Evolutionary conservation across 2,329 filamentous ascomycete species (phyloP).

Genomic region (Alternaria brassicae): DNA sequence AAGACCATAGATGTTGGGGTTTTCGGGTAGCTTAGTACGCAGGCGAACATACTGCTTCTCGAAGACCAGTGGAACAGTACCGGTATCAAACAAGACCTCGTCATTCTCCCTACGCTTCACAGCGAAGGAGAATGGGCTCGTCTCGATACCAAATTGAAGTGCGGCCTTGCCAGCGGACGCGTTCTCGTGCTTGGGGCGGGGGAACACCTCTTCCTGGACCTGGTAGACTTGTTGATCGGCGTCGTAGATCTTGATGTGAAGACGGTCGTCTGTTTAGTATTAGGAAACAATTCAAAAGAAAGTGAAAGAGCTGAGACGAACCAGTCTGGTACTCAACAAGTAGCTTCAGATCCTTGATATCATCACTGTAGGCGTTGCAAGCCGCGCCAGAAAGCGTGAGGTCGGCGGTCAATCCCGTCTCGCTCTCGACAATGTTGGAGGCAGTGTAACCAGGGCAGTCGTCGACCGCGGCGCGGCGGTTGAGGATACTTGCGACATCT

Average conservation of each 20-base stretch:
- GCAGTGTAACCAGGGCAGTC: conserved; percentile 74
- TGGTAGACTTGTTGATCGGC: conserved; percentile 74
- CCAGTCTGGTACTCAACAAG: conserved; percentile 68
- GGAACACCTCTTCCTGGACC: conserved; percentile 72
- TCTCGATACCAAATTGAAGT: conserved; percentile 62
- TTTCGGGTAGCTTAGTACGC: conserved; percentile 71
- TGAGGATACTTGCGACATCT: conserved; percentile 10
- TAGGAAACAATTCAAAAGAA: conserved; percentile 1
- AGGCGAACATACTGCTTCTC: conserved; percentile 79
- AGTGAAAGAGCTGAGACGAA: conserved; percentile 38
- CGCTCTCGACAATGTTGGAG: conserved; percentile 62
- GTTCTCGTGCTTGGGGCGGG: conserved; percentile 60
- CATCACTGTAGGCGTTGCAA: conserved; percentile 67
- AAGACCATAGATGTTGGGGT: conserved; percentile 77
- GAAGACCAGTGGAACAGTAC: conserved; percentile 71
- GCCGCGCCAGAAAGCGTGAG: conserved; percentile 71
- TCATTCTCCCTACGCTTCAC: conserved; percentile 65
- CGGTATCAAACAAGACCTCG: conserved; percentile 73
- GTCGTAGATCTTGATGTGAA: conserved; percentile 79
- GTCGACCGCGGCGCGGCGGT: conserved; percentile 47
- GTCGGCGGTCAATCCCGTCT: conserved; percentile 69
- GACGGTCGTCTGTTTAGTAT: conserved; percentile 62
- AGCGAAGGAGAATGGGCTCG: conserved; percentile 72
- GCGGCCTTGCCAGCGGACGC: conserved; percentile 49
- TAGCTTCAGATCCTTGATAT: conserved; percentile 64